phyloP scores from a whole-genome alignment of 2,329 filamentous ascomycete genomes.

The Plectosphaerella cucumerina region DNA sequence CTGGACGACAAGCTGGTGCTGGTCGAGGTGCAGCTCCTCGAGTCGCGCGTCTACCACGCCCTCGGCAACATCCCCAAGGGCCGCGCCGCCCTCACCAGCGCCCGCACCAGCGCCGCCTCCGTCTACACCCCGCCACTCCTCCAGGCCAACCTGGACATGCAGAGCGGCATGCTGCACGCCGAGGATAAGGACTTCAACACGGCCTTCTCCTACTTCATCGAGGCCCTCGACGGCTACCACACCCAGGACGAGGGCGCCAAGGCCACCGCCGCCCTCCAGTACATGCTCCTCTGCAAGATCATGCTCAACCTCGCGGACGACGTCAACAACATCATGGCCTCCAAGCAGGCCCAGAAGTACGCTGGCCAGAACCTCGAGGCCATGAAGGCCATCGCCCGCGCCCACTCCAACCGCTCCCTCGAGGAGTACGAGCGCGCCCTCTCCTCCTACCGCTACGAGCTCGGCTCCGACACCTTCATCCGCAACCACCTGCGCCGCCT shows the following conservation, averaged over 20 bases:
- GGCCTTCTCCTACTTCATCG: constrained; percentile 98
- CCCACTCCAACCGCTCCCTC: constrained; percentile 90
- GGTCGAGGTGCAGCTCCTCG: constrained; percentile 94
- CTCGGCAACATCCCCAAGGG: constrained; percentile 95
- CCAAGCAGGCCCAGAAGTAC: constrained; percentile 96
- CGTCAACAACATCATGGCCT: constrained; percentile 89
- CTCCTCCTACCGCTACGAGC: constrained; percentile 84
- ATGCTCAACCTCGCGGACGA: constrained; percentile 98
- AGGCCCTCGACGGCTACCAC: constrained; percentile 95
- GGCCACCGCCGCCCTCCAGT: constrained; percentile 96
- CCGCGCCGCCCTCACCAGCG: constrained; percentile 88
- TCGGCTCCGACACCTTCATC: constrained; percentile 93
- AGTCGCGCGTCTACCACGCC: constrained; percentile 95
- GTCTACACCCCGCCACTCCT: constrained; percentile 95
- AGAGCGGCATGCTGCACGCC: constrained; percentile 97
- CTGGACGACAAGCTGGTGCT: constrained; percentile 97
- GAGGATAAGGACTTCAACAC: constrained; percentile 99
- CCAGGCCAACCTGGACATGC: constrained; percentile 97
- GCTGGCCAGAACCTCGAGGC: constrained; percentile 93
- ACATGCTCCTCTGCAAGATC: constrained; percentile 99
- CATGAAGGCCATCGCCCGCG: constrained; percentile 97
- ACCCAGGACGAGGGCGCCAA: constrained; percentile 81
- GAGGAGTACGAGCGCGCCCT: constrained; percentile 96
- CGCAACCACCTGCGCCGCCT: constrained; percentile 92
- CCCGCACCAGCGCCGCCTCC: constrained; percentile 89